phyloP scores from a whole-genome alignment of 768 basidiomycete genomes.

The Symmetrospora coprosmae region DNA sequence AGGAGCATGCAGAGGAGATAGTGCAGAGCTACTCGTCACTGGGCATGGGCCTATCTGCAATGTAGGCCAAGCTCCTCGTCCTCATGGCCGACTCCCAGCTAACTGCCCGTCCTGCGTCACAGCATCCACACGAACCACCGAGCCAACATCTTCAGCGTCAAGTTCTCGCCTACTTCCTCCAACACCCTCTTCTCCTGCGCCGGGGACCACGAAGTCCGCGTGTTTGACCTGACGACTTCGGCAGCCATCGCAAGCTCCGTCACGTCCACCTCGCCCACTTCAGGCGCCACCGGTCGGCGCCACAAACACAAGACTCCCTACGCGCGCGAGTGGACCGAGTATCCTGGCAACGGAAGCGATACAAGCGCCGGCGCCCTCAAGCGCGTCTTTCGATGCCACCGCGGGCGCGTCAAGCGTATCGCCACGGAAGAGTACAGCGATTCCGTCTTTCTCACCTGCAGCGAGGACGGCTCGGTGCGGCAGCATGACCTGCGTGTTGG shows the following conservation, averaged over 20 bases:
- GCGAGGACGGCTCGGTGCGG: constrained; percentile 31
- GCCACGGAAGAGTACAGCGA: constrained; percentile 24
- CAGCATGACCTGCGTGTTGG: constrained; percentile 27
- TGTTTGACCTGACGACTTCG: constrained; percentile 27
- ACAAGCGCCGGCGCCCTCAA: constrained; percentile 17
- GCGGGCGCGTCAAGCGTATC: constrained; percentile 30
- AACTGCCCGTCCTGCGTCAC: not conserved
- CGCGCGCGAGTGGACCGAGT: constrained; percentile 2
- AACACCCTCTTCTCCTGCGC: constrained; percentile 24
- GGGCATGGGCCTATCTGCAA: constrained; percentile 5
- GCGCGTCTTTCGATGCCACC: constrained; percentile 28
- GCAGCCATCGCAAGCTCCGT: not conserved
- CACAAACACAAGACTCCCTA: constrained; percentile 1
- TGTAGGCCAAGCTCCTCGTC: not conserved
- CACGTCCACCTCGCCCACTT: not conserved
- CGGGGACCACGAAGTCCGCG: constrained; percentile 28
- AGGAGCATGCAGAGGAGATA: constrained; percentile 5
- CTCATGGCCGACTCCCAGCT: not conserved
- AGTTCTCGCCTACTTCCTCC: constrained; percentile 21
- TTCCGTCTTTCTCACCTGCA: constrained; percentile 29
- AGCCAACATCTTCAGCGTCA: constrained; percentile 31
- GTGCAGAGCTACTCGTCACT: constrained; percentile 1
- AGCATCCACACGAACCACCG: constrained; percentile 25
- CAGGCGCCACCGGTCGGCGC: not conserved
- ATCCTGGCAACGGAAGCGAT: no score